Evolutionary conservation across 2,329 filamentous ascomycete species (phyloP).

Genomic region (Trichoderma atrobrunneum): DNA sequence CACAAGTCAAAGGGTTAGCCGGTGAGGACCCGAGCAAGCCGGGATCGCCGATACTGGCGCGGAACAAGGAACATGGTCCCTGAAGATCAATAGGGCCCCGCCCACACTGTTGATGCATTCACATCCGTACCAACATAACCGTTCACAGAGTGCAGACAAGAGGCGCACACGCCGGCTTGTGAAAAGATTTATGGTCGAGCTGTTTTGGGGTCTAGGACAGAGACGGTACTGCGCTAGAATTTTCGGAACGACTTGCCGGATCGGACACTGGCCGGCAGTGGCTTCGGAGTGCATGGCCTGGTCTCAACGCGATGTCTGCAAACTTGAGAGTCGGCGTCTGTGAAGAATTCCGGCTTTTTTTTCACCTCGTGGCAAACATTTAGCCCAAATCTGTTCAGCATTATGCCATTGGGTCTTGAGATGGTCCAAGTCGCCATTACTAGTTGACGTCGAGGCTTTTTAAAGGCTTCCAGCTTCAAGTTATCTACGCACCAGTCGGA

Average conservation of each 20-base stretch:
- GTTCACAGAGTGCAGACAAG: background rate
- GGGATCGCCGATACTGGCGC: slow-evolving; percentile 13
- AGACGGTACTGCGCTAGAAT: background rate
- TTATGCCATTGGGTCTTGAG: background rate
- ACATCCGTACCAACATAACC: background rate
- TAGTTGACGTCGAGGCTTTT: background rate
- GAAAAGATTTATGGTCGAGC: background rate
- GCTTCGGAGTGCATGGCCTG: background rate
- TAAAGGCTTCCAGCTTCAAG: background rate
- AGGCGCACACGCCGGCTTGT: background rate
- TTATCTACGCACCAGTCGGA: background rate
- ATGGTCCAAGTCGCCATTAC: background rate
- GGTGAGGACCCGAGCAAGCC: background rate
- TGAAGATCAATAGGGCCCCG: slow-evolving; percentile 9
- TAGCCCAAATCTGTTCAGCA: background rate
- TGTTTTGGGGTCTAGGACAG: background rate
- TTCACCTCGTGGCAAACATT: background rate
- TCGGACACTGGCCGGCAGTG: background rate
- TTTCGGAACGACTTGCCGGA: background rate
- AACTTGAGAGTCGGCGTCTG: background rate
- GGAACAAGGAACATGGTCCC: slow-evolving; percentile 9
- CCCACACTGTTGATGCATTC: background rate
- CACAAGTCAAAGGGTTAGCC: background rate
- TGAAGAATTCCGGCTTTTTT: background rate
- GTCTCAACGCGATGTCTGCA: background rate